Base-by-base conservation (phyloP, 352 stramenopile species). In the Poterioochromonas sp. region DNA sequence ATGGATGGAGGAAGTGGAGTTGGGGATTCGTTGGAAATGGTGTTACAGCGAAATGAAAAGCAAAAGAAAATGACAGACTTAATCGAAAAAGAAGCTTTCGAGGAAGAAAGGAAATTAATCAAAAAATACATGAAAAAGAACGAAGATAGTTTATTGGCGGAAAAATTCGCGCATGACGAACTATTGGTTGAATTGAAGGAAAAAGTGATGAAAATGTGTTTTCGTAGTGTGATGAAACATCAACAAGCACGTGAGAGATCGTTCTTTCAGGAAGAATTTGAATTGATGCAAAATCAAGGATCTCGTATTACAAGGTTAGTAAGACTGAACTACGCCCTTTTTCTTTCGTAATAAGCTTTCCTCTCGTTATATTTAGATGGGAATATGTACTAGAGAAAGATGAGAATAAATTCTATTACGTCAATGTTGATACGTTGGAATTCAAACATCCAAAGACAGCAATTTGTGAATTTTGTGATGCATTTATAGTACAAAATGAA, bases 381-480 rank as follows among this genome's bases (percentile, higher is more conserved):
- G 65, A 74, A 37, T 58, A 34, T 22, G 65, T 74, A 39, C 26
- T 37, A n/a, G 65, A 74, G 3, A 58, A 74, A 18, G 8, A 74
- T 8, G n/a, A 18, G 35, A 54, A 74, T n/a, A 3, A n/a, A 12
- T n/a, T 40, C 8, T 8, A n/a, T 39, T 58, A 51, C 26, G 29
- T 74, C 2, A 58, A 53, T 54, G 39, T 54, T 5, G 40, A 58
- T 39, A 58, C 65, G 2, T 35, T 51, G 26, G 41, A 53, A 39
- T 3, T 51, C 35, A 11, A 15, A 12, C 39, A 74, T 39, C 37
- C 40, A 3, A 74, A 74, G 32, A 54, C 65, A n/a, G 65, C 41
- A 22, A 58, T 74, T 22, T 74, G 65, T 54, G 65, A 74, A 39
- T 8, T 39, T 15, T 74, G 65, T 54, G 65, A 74, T 54, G 65